Percentiles rank a stretch among this genome's conserved stretches.
These are phyloP conservation scores for Fraxinus pennsylvanica DNA, from an alignment of 257 asterid species.

Conservation along the genomic window DNA sequence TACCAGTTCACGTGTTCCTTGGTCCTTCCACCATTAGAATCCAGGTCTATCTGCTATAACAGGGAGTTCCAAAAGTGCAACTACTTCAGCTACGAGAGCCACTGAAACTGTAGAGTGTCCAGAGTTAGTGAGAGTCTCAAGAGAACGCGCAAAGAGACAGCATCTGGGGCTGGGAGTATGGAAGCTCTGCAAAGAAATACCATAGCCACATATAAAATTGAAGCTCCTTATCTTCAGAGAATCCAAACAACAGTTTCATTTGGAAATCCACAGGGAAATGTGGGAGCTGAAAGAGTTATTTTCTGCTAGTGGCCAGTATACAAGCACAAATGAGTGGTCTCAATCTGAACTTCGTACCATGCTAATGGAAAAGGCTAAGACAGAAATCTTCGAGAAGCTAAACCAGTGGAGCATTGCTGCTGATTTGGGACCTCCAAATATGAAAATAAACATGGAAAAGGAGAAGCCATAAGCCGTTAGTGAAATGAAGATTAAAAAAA, in stretches of 20 bases:
- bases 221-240: constrained; percentile 22
- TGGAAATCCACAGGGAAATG: constrained; percentile 21
- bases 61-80: constrained; percentile 22
- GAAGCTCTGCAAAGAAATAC: neutral
- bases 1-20: constrained; percentile 5
- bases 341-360: constrained; percentile 28
- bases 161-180: constrained; percentile 6
- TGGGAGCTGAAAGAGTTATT: constrained; percentile 19
- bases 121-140: constrained; percentile 25
- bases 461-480: constrained; percentile 11
- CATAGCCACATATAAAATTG: constrained; percentile 19
- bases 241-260: constrained; percentile 26
- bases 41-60: constrained; percentile 15
- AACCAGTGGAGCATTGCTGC: constrained; percentile 35
- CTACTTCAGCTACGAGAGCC: constrained; percentile 16
- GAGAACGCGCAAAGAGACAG: constrained; percentile 22
- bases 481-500: constrained; percentile 21
- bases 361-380: constrained; percentile 48
- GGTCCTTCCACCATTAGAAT: constrained; percentile 26
- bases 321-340: constrained; percentile 32
- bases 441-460: constrained; percentile 22
- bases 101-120: constrained; percentile 20
- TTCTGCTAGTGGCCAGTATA: constrained; percentile 18
- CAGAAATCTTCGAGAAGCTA: constrained; percentile 39
- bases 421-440: constrained; percentile 26